A percentile compares a stretch with the other conserved stretches of the same genome.
Conservation (phyloP, 2,329 filamentous ascomycete species). For the Botrytis aclada region DNA sequence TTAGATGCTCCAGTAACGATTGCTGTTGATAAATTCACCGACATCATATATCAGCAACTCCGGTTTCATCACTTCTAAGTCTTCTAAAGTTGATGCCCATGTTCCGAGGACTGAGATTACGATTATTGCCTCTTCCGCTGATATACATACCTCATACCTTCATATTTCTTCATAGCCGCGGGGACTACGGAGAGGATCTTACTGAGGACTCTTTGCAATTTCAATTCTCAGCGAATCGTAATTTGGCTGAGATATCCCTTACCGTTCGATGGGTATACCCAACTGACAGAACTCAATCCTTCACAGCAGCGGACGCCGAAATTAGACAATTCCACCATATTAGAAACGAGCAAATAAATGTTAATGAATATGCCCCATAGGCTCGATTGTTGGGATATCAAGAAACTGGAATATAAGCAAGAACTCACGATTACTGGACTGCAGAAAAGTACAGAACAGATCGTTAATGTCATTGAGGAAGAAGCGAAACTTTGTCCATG, state of each 20-base stretch:
- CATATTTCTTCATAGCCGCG: constrained; percentile 47
- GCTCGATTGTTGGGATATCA: constrained; percentile 50
- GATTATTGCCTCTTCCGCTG: too few relatives aligned
- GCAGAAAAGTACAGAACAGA: constrained; percentile 38
- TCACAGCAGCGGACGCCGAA: not conserved
- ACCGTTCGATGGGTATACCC: constrained; percentile 28
- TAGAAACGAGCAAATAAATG: not conserved
- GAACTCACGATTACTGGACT: constrained; percentile 45
- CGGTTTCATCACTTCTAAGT: not conserved
- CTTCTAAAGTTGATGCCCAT: not conserved
- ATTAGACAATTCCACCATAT: not conserved
- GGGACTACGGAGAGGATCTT: constrained; percentile 36
- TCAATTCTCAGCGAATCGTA: constrained; percentile 32
- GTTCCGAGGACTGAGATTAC: not conserved
- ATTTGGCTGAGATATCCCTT: constrained; percentile 27
- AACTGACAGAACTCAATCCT: constrained; percentile 32
- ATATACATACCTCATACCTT: constrained; percentile 43
- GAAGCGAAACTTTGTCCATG: constrained; percentile 41
- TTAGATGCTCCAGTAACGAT: not conserved
- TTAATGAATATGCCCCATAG: constrained; percentile 41
- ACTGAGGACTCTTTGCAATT: constrained; percentile 43
- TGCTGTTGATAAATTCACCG: too few relatives aligned
- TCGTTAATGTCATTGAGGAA: constrained; percentile 37
- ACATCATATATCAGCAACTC: not conserved
- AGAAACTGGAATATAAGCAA: constrained; percentile 42